These are phyloP conservation scores for Mrakia hoshinonis DNA, from an alignment of 768 basidiomycete genomes.

Conservation along the genomic window DNA sequence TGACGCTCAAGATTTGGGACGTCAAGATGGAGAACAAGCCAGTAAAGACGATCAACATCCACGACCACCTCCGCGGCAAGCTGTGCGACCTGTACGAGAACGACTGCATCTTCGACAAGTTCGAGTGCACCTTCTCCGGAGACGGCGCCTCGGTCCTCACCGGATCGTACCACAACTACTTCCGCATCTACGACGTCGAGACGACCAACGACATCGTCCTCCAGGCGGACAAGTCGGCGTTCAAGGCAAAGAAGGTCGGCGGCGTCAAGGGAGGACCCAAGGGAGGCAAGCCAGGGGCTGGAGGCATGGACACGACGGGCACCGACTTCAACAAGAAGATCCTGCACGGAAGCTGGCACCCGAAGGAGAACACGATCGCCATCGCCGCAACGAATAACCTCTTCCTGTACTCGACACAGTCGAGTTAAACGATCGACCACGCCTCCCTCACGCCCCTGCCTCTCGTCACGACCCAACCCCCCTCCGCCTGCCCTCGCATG, in stretches of 20 bases:
- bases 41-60: conserved; percentile 94
- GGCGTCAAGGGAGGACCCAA: conserved; percentile 54
- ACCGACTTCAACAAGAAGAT: conserved; percentile 97
- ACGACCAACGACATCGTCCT: conserved; percentile 72
- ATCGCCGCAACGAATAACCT: conserved; percentile 96
- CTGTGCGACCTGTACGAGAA: conserved; percentile 98
- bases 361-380: conserved; percentile 93
- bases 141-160: conserved; percentile 91
- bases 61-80: conserved; percentile 93
- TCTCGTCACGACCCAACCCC: background rate
- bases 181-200: conserved; percentile 90
- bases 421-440: background rate
- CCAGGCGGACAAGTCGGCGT: conserved; percentile 97
- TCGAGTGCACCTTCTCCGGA: conserved; percentile 96
- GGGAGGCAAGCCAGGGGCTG: conserved; percentile 50
- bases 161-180: conserved; percentile 99
- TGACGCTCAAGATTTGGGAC: conserved; percentile 99
- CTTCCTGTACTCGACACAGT: conserved; percentile 48
- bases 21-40: conserved; percentile 97
- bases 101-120: conserved; percentile 99
- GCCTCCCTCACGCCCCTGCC: background rate
- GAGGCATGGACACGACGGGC: conserved; percentile 61
- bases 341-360: conserved; percentile 66
- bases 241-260: conserved; percentile 98
- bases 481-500: background rate